Conservation (phyloP, 352 stramenopile species). For the Phytophthora tubulina region DNA sequence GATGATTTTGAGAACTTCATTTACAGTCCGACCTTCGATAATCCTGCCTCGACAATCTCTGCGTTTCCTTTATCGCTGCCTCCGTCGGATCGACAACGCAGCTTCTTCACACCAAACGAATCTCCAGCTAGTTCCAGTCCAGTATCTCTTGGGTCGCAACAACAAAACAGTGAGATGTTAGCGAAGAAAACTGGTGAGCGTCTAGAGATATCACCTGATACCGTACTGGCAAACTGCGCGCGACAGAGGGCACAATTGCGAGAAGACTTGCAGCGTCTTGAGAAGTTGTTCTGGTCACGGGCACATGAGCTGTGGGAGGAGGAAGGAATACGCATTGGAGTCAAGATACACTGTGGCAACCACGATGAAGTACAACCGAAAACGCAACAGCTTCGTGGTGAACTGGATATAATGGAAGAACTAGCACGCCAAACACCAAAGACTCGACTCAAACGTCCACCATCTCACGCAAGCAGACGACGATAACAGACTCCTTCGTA, state of each 20-base stretch:
- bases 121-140: neutral
- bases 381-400: conserved; percentile 23
- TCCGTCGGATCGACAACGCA: conserved; percentile 13
- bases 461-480: neutral
- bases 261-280: conserved; percentile 43
- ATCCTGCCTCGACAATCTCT: conserved; percentile 5
- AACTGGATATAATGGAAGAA: no score
- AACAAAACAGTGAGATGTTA: neutral
- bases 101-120: conserved; percentile 17
- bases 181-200: conserved; percentile 14
- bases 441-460: neutral
- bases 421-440: neutral
- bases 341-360: conserved; percentile 5
- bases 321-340: conserved; percentile 18
- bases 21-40: conserved; percentile 35
- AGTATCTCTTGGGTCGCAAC: neutral
- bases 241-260: conserved; percentile 42
- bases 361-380: conserved; percentile 16
- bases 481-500: neutral
- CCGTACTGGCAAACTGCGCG: conserved; percentile 43
- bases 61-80: conserved; percentile 31
- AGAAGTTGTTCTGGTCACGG: conserved; percentile 47
- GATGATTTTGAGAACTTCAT: conserved; percentile 39
- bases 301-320: conserved; percentile 43
- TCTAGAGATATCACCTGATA: conserved; percentile 27